These are phyloP conservation scores for Effrenium voratum DNA, from an alignment of 73 alveolate genomes.

Conservation along the genomic window DNA sequence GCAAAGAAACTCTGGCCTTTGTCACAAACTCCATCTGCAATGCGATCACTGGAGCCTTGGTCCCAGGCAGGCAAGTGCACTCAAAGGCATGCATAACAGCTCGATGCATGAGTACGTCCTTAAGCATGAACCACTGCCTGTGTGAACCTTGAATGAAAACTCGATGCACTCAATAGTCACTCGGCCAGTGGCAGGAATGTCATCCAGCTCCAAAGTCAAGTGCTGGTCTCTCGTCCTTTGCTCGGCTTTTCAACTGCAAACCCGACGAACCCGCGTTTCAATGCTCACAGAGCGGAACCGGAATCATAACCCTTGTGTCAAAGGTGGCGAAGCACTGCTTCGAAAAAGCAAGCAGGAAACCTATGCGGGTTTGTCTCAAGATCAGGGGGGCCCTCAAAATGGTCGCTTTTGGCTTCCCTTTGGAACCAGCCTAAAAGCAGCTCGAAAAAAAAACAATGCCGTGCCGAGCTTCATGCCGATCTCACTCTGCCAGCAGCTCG, in stretches of 20 bases:
- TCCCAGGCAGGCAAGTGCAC: not conserved
- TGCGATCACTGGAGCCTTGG: constrained; percentile 53
- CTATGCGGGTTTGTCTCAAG: not conserved
- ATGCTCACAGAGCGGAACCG: no score
- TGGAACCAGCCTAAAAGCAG: not conserved
- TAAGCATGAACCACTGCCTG: no score
- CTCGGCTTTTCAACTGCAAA: not conserved
- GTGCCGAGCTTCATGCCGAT: constrained; percentile 25
- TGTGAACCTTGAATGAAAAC: no score
- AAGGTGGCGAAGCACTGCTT: no score
- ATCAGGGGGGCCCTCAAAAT: not conserved
- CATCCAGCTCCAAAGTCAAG: constrained; percentile 50
- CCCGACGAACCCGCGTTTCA: not conserved
- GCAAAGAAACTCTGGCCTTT: not conserved
- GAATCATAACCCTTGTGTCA: no score
- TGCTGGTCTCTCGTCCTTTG: constrained; percentile 57
- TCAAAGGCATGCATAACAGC: not conserved
- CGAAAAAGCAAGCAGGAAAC: no score
- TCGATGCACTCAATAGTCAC: no score
- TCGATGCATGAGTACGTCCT: no score
- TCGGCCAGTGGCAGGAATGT: constrained; percentile 22
- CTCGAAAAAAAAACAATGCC: not conserved
- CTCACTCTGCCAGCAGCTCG: constrained; percentile 84
- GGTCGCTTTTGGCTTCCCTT: not conserved
- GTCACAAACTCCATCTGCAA: constrained; percentile 63